These are phyloP conservation scores for Puccinia coronata DNA, from an alignment of 1,284 basidiomycete species.

Conservation along the genomic window DNA sequence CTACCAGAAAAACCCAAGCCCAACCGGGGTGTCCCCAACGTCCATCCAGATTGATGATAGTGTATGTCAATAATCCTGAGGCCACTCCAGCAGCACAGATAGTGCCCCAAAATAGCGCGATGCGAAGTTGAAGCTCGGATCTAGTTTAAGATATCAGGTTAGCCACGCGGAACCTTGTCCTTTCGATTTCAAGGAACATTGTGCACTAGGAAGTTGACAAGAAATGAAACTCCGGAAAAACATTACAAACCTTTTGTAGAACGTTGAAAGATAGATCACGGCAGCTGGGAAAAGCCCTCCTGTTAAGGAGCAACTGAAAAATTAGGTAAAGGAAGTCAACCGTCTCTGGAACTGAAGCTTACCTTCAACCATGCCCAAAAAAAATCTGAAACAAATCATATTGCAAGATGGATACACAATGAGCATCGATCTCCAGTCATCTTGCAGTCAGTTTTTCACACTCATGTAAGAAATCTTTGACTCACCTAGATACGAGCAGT, in stretches of 20 bases:
- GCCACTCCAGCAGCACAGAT: constrained; percentile 13
- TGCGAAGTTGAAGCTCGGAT: constrained; percentile 42
- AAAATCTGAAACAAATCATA: background rate
- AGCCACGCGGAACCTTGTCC: background rate
- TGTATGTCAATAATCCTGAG: constrained; percentile 25
- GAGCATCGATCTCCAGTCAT: background rate
- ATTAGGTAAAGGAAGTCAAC: too few relatives aligned
- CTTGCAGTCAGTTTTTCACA: background rate
- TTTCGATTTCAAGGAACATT: background rate
- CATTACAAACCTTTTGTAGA: constrained; percentile 41
- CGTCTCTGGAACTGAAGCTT: background rate
- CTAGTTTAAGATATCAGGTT: background rate
- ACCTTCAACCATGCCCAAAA: constrained; percentile 31
- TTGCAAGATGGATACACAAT: background rate
- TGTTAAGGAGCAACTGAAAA: background rate
- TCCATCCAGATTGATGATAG: constrained; percentile 23
- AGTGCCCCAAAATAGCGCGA: constrained; percentile 21
- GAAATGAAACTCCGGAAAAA: background rate
- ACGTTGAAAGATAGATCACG: constrained; percentile 25
- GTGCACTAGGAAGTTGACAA: background rate
- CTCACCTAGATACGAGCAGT: constrained; percentile 7
- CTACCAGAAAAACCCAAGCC: constrained; percentile 39
- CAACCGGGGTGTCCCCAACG: constrained; percentile 17
- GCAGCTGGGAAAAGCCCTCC: constrained; percentile 26
- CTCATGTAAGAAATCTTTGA: background rate